Evolutionary conservation across 495 filamentous ascomycete species (phyloP).

Genomic region (Aspergillus leporis): DNA sequence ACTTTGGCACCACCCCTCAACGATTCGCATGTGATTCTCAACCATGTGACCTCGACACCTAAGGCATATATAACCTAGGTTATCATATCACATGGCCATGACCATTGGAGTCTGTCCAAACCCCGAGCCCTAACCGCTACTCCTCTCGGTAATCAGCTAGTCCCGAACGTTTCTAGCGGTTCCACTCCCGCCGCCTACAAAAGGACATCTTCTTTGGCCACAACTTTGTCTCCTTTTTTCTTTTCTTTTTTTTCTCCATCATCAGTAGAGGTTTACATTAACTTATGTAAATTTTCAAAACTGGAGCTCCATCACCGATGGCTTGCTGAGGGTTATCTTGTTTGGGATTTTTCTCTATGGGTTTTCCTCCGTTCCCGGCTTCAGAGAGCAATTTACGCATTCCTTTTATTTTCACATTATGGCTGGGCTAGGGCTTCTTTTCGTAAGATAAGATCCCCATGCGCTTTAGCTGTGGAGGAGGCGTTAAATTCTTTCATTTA

Average conservation of each 20-base stretch:
- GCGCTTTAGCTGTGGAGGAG: conserved; percentile 52
- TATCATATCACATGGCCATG: conserved; percentile 7
- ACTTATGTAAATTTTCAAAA: conserved; percentile 39
- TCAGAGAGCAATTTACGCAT: conserved; percentile 41
- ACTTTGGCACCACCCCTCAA: conserved; percentile 8
- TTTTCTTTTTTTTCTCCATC: conserved; percentile 46
- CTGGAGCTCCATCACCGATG: conserved; percentile 44
- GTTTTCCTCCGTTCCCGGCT: conserved; percentile 54
- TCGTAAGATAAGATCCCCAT: conserved; percentile 42
- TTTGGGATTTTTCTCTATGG: conserved; percentile 38
- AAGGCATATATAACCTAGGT: neutral
- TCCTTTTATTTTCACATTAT: conserved; percentile 50
- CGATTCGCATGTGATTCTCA: conserved; percentile 21
- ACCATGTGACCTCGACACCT: conserved; percentile 15
- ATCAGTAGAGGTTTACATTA: conserved; percentile 56
- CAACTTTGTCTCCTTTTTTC: conserved; percentile 17
- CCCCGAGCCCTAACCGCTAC: conserved; percentile 14
- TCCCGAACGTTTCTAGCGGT: conserved; percentile 32
- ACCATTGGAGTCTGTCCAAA: too few species aligned
- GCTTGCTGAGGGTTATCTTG: conserved; percentile 54
- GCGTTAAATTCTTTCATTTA: conserved; percentile 37
- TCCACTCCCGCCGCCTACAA: conserved; percentile 24
- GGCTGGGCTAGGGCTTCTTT: conserved; percentile 50
- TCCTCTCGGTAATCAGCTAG: conserved; percentile 15
- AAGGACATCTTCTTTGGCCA: conserved; percentile 8